A percentile compares a stretch with the other conserved stretches of the same genome.
Evolutionary conservation across 345 rosid species (phyloP).

Genomic region (Trapa bicornis): DNA sequence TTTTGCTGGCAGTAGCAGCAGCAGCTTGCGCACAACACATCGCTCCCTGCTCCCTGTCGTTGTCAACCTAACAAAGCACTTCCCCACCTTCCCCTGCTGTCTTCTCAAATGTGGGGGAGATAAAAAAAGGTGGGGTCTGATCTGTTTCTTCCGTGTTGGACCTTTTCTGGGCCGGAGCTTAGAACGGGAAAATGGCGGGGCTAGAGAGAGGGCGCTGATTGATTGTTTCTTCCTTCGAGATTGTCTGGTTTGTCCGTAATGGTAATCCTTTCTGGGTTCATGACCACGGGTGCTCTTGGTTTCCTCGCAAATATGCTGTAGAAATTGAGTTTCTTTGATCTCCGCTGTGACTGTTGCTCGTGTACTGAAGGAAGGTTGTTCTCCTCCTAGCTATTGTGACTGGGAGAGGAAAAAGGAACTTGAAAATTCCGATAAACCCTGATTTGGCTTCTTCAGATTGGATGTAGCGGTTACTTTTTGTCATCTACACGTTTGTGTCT

Average conservation of each 20-base stretch:
- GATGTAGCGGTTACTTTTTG: background rate
- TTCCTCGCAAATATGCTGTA: background rate
- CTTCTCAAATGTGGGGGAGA: conserved; percentile 1
- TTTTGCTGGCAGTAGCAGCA: background rate
- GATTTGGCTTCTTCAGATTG: background rate
- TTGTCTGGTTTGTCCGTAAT: background rate
- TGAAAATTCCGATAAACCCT: background rate
- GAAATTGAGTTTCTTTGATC: background rate
- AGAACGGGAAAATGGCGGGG: background rate
- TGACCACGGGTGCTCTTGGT: background rate
- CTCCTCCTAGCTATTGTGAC: background rate
- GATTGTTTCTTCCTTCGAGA: background rate
- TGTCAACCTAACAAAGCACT: background rate
- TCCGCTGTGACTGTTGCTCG: background rate
- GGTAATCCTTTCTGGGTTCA: background rate
- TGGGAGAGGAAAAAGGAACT: background rate
- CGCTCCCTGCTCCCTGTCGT: background rate
- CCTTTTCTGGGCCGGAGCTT: conserved; percentile 1
- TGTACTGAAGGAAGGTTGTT: background rate
- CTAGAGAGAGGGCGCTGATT: no score
- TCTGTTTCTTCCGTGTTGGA: conserved; percentile 1
- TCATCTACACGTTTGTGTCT: background rate
- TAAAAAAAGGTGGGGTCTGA: background rate
- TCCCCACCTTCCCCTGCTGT: background rate
- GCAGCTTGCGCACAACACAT: background rate